These are phyloP conservation scores for Yamadazyma sp. DNA, from an alignment of 1,139 yeast species.

Conservation along the genomic window DNA sequence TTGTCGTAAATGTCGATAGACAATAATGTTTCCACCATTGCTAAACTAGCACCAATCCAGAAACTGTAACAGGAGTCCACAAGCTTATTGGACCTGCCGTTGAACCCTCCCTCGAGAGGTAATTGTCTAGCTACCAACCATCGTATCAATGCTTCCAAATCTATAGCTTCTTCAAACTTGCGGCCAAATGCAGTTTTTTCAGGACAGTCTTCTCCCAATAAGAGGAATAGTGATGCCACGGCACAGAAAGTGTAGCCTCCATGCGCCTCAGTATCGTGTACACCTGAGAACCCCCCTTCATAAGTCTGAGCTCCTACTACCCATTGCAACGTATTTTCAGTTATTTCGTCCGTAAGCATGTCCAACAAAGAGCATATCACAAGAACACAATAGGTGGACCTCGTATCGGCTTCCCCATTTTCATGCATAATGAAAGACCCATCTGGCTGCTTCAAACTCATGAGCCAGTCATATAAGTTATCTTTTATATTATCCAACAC, in stretches of 20 bases:
- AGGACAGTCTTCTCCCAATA: conserved; percentile 24
- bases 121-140: conserved; percentile 78
- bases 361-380: conserved; percentile 69
- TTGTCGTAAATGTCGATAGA: conserved; percentile 45
- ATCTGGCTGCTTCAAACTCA: conserved; percentile 59
- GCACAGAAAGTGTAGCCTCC: conserved; percentile 97
- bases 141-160: conserved; percentile 42
- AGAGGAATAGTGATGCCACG: conserved; percentile 63
- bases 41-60: conserved; percentile 86
- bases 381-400: conserved; percentile 86
- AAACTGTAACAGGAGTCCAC: conserved; percentile 96
- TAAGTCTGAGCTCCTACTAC: conserved; percentile 76
- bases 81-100: conserved; percentile 87
- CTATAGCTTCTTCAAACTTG: conserved; percentile 21
- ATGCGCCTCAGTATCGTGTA: conserved; percentile 85
- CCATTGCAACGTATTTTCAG: conserved; percentile 57
- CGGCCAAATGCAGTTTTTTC: conserved; percentile 18
- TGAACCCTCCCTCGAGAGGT: conserved; percentile 76
- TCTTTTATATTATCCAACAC: conserved; percentile 24
- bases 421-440: conserved; percentile 76
- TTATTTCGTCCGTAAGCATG: conserved; percentile 62
- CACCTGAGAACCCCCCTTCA: conserved; percentile 94
- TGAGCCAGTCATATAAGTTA: conserved; percentile 61
- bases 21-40: conserved; percentile 58
- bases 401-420: conserved; percentile 83